Evolutionary conservation across 139 green algal genomes (phyloP).

Genomic region (Picochlorum sp.): DNA sequence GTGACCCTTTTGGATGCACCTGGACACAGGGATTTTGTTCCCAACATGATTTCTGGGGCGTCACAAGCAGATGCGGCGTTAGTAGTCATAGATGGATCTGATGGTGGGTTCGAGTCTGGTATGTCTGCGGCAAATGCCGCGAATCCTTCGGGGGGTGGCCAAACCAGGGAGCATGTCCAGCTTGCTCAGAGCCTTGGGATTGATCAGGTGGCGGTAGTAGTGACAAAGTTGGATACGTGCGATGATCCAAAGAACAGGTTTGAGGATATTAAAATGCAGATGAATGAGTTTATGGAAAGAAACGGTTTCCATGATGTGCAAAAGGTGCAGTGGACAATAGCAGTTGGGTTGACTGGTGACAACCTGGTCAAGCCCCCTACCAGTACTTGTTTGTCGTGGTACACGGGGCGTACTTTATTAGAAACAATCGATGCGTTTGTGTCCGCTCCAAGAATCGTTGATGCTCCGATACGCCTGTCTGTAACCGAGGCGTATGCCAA

Average conservation of each 20-base stretch:
- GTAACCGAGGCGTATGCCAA: constrained; percentile 45
- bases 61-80: constrained; percentile 83
- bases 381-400: constrained; percentile 47
- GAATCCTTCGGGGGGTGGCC: constrained; percentile 45
- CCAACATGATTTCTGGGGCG: constrained; percentile 88
- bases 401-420: constrained; percentile 39
- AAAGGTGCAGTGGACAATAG: constrained; percentile 74
- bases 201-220: constrained; percentile 74
- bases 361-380: constrained; percentile 63
- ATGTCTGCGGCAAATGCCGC: constrained; percentile 48
- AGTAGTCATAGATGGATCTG: constrained; percentile 88
- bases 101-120: constrained; percentile 86
- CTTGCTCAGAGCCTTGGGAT: constrained; percentile 83
- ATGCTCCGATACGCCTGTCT: constrained; percentile 59
- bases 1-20: constrained; percentile 90
- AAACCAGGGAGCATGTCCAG: constrained; percentile 92
- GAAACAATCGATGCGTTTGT: constrained; percentile 72
- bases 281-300: constrained; percentile 71
- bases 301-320: constrained; percentile 65
- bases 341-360: constrained; percentile 60
- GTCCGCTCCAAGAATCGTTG: constrained; percentile 27
- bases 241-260: constrained; percentile 65
- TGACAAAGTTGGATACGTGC: constrained; percentile 81
- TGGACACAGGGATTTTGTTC: constrained; percentile 94
- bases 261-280: constrained; percentile 51